phyloP scores from a whole-genome alignment of 2,329 filamentous ascomycete genomes.

The Aspergillus spinulosporus region DNA sequence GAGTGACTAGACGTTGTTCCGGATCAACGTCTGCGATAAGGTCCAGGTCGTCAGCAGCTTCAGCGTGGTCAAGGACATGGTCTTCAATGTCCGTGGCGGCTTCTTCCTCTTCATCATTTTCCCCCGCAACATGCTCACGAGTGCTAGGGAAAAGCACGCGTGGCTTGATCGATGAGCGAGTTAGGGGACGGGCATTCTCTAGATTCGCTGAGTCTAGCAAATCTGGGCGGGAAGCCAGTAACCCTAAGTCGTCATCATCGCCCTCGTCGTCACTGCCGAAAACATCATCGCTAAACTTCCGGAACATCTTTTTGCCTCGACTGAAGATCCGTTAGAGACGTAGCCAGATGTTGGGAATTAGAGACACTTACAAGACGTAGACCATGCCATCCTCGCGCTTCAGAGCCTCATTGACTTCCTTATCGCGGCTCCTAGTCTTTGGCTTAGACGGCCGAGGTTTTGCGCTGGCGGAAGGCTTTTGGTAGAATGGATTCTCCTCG shows the following conservation, averaged over 20 bases:
- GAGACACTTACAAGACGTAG: conserved; percentile 59
- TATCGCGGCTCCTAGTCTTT: conserved; percentile 33
- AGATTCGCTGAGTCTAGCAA: conserved; percentile 34
- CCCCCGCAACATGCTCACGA: conserved; percentile 42
- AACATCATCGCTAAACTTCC: conserved; percentile 51
- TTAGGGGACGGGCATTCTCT: conserved; percentile 50
- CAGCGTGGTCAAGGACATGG: conserved; percentile 22
- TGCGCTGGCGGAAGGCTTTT: conserved; percentile 36
- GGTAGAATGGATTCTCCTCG: conserved; percentile 59
- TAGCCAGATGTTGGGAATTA: neutral
- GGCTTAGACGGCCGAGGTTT: conserved; percentile 34
- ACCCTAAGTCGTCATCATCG: conserved; percentile 44
- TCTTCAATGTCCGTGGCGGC: conserved; percentile 58
- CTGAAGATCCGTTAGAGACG: conserved; percentile 41
- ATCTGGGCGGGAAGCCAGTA: conserved; percentile 43
- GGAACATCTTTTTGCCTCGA: conserved; percentile 63
- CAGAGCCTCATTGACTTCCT: conserved; percentile 52
- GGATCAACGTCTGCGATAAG: conserved; percentile 18
- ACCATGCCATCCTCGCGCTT: conserved; percentile 59
- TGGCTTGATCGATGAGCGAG: conserved; percentile 60
- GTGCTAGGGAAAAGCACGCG: conserved; percentile 59
- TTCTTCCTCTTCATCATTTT: conserved; percentile 51
- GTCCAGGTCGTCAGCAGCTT: conserved; percentile 21
- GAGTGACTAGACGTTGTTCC: conserved; percentile 26
- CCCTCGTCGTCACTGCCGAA: conserved; percentile 42